Percentiles rank a stretch among this genome's conserved stretches.
phyloP scores from a whole-genome alignment of 1,139 yeast species.

The Diutina neorugosa region DNA sequence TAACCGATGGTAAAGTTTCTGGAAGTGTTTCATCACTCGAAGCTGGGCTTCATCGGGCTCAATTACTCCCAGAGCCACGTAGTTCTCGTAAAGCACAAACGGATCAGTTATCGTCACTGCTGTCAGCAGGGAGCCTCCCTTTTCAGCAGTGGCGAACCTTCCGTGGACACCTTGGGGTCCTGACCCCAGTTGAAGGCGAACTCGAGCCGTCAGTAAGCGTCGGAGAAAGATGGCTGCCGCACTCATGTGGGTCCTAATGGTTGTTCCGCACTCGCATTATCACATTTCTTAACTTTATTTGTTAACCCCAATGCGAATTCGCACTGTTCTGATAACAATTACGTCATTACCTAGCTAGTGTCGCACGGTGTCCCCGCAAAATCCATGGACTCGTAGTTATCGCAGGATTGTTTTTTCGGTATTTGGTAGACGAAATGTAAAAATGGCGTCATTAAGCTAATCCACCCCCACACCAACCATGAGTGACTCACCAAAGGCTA shows the following conservation, averaged over 20 bases:
- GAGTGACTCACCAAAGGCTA: neutral
- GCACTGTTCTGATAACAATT: too few species aligned
- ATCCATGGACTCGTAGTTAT: too few species aligned
- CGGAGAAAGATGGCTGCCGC: neutral
- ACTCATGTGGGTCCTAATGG: neutral
- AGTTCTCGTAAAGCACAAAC: constrained; percentile 40
- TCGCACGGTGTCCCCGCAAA: too few species aligned
- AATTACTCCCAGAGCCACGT: constrained; percentile 38
- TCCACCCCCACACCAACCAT: neutral
- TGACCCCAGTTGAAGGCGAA: neutral
- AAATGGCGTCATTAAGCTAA: neutral
- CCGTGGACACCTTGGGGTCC: neutral
- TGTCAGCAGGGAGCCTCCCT: neutral
- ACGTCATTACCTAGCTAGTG: too few species aligned
- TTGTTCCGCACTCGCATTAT: neutral
- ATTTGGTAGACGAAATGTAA: neutral
- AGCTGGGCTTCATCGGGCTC: constrained; percentile 47
- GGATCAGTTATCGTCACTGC: constrained; percentile 48
- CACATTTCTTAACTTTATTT: too few species aligned
- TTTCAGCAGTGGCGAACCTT: neutral
- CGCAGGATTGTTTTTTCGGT: neutral
- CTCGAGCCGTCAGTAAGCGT: neutral
- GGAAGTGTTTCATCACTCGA: constrained; percentile 53
- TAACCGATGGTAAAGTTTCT: constrained; percentile 46
- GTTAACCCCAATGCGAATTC: too few species aligned